Base-by-base conservation (phyloP, 2,329 filamentous ascomycete genomes). In the Emergomyces africanus region DNA sequence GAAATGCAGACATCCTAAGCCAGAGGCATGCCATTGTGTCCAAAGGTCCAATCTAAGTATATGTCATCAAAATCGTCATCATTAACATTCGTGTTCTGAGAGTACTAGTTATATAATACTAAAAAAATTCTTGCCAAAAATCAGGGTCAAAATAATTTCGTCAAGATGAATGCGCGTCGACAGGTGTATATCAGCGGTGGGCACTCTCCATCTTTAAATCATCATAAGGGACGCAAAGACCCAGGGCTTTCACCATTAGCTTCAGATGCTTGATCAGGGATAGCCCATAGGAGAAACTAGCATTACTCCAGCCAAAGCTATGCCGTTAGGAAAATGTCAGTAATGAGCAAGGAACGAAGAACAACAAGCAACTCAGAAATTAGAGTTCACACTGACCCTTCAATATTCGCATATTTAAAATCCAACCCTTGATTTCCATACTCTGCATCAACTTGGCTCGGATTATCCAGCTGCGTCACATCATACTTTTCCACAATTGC, bases 261-360 rank as follows among this genome's bases (percentile, higher is more conserved):
- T 50, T 58, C 18, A 23, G 33, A 33, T 58, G 46, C 46, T 85
- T 87, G 63, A 91, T 80, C 64, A 92, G 86, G 66, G 88, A 84
- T 60, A 95, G 79, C 57, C 89, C 89, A 68, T 90, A 89, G 61
- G 94, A 86, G 71, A 91, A 95, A 69, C 88, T 92, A 66, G 89
- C 89, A 69, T 95, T 95, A 68, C 94, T 89, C 89, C 89, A 95
- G 57, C 89, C 89, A 69, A 95, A 95, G 57, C 89, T 92, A 10
- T 37, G 39, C 8, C 28, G 66, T 57, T 5, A 49, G 87, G 89
- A 54, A 35, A n/a, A 89, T 87, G 64, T 92, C 89, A 51, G 89
- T 89, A 75, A 33, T 44, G 14, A 39, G 41, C n/a, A n/a, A 42
- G 30, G 5, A 15, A 39, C 10, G 9, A 39, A 37, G 10, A 37